Conservation (phyloP, 306 rosid genomes). For the Alnus rubra region DNA sequence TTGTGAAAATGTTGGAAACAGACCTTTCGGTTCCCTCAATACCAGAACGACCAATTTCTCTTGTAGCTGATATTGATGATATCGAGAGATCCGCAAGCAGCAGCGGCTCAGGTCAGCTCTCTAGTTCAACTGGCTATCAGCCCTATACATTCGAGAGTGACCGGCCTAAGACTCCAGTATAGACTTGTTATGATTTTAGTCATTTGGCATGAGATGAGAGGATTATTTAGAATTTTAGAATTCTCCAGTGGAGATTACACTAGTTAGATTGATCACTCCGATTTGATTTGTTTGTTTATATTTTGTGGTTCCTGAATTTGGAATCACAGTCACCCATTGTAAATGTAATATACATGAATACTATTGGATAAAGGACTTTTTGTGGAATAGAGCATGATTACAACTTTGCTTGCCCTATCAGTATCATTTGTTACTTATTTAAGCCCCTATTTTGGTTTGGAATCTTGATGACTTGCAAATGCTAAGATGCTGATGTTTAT, state of each 20-base stretch:
- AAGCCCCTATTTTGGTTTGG: constrained; percentile 6
- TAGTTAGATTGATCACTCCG: constrained; percentile 19
- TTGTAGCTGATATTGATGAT: constrained; percentile 65
- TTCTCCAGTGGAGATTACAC: constrained; percentile 32
- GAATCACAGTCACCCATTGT: constrained; percentile 33
- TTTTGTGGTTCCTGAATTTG: constrained; percentile 25
- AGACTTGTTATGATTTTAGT: constrained; percentile 6
- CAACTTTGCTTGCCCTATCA: background rate
- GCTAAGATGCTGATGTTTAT: constrained; percentile 11
- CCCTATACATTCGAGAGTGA: constrained; percentile 40
- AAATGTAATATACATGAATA: constrained; percentile 38
- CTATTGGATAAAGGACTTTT: constrained; percentile 22
- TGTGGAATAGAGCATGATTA: constrained; percentile 3
- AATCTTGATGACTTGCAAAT: constrained; percentile 7
- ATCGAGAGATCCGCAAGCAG: constrained; percentile 66
- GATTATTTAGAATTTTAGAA: constrained; percentile 15
- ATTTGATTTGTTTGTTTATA: constrained; percentile 31
- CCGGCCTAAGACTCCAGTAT: constrained; percentile 20
- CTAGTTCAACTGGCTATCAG: constrained; percentile 63
- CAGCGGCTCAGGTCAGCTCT: constrained; percentile 54
- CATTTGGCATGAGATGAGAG: constrained; percentile 8
- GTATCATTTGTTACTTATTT: background rate
- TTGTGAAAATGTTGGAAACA: constrained; percentile 89
- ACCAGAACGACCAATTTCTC: constrained; percentile 75
- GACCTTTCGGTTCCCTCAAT: constrained; percentile 73